Conservation (phyloP, 2,329 filamentous ascomycete species). For the Sporothrix phasma region DNA sequence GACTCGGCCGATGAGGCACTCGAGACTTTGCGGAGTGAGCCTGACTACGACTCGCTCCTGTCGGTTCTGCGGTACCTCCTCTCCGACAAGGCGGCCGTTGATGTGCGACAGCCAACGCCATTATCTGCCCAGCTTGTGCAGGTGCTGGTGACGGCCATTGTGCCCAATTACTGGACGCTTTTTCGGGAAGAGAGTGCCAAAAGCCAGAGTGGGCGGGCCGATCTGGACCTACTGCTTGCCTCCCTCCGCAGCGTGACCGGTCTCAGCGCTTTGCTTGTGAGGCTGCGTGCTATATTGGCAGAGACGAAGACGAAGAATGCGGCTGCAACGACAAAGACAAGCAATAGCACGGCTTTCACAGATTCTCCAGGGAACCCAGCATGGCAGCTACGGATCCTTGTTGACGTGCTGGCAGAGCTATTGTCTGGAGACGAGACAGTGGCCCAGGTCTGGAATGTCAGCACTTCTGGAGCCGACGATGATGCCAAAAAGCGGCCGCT, state of each 20-base stretch:
- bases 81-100: constrained; percentile 24
- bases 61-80: constrained; percentile 44
- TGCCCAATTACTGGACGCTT: constrained; percentile 72
- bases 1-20: constrained; percentile 42
- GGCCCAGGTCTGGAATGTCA: constrained; percentile 30
- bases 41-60: constrained; percentile 47
- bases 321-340: constrained; percentile 21
- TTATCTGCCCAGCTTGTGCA: constrained; percentile 66
- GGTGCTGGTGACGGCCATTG: constrained; percentile 59
- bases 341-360: constrained; percentile 17
- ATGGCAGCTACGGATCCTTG: constrained; percentile 34
- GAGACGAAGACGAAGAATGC: constrained; percentile 32
- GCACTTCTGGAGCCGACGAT: constrained; percentile 16
- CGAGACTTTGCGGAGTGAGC: constrained; percentile 51
- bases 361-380: constrained; percentile 24
- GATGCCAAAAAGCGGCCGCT: constrained; percentile 26
- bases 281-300: constrained; percentile 52
- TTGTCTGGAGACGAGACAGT: constrained; percentile 32
- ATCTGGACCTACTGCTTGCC: constrained; percentile 43
- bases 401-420: constrained; percentile 36
- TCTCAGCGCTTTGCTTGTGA: constrained; percentile 64
- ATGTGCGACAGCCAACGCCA: constrained; percentile 54
- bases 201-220: constrained; percentile 21
- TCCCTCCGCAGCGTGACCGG: constrained; percentile 67
- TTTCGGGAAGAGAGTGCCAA: constrained; percentile 38